These are phyloP conservation scores for Colletotrichum sp. DNA, from an alignment of 2,329 filamentous ascomycete genomes.

Conservation along the genomic window DNA sequence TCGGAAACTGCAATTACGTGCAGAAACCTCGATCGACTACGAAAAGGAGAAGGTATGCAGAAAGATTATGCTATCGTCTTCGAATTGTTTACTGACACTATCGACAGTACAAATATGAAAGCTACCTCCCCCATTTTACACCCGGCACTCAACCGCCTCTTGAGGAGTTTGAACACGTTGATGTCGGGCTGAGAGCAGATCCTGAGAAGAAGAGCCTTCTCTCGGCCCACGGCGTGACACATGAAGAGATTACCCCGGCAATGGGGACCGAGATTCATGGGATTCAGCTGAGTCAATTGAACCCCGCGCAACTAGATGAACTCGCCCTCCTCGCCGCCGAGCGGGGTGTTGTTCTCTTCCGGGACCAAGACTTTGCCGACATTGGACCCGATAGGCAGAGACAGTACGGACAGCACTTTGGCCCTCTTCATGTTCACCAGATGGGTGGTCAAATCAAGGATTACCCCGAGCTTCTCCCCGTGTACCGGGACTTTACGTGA, in stretches of 20 bases:
- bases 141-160: conserved; percentile 46
- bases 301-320: conserved; percentile 42
- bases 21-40: background rate
- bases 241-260: conserved; percentile 14
- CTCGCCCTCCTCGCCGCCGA: conserved; percentile 43
- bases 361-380: conserved; percentile 32
- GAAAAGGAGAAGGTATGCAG: background rate
- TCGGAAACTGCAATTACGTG: background rate
- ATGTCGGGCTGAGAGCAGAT: conserved; percentile 71
- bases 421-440: background rate
- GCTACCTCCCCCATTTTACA: background rate
- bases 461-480: background rate
- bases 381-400: background rate
- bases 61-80: fast-evolving
- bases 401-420: background rate
- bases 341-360: conserved; percentile 41
- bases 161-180: conserved; percentile 65
- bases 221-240: background rate
- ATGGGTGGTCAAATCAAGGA: background rate
- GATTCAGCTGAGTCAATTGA: conserved; percentile 42
- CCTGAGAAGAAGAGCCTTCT: conserved; percentile 64
- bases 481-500: background rate
- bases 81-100: background rate
- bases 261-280: conserved; percentile 46
- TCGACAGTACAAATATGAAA: background rate